Evolutionary conservation across 2,329 filamentous ascomycete species (phyloP).

Genomic region (Curvularia sp.): DNA sequence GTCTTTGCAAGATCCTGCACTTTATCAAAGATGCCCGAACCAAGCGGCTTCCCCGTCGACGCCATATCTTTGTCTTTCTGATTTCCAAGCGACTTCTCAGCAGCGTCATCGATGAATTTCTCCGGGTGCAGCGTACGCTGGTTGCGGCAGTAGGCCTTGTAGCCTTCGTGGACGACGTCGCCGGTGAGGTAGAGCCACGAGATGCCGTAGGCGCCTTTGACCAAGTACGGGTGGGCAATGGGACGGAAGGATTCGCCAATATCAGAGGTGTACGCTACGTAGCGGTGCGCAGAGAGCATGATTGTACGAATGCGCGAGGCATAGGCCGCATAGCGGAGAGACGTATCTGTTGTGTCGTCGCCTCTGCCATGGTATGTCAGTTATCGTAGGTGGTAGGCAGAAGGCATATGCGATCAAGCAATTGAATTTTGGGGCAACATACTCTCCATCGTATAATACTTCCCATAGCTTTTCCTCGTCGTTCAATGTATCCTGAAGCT

Average conservation of each 20-base stretch:
- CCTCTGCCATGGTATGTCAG: conserved; percentile 57
- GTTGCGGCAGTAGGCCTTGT: conserved; percentile 91
- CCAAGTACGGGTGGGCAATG: conserved; percentile 82
- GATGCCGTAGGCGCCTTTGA: conserved; percentile 84
- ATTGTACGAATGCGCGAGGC: conserved; percentile 85
- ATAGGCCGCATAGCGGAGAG: conserved; percentile 91
- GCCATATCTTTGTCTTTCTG: conserved; percentile 48
- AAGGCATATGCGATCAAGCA: neutral
- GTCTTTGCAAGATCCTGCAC: conserved; percentile 37
- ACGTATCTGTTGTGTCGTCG: conserved; percentile 82
- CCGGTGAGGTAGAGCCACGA: conserved; percentile 93
- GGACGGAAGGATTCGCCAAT: conserved; percentile 97
- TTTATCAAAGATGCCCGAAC: conserved; percentile 23
- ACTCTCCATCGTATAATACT: conserved; percentile 80
- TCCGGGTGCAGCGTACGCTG: conserved; percentile 76
- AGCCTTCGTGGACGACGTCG: conserved; percentile 91
- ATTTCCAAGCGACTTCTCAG: conserved; percentile 32
- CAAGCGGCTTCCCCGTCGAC: conserved; percentile 25
- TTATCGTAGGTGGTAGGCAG: neutral
- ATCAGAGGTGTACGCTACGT: conserved; percentile 95
- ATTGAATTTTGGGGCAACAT: conserved; percentile 51
- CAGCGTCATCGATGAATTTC: conserved; percentile 42
- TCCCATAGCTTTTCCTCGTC: conserved; percentile 77
- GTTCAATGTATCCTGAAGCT: conserved; percentile 64
- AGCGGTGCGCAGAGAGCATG: conserved; percentile 87